Evolutionary conservation across 441 rosid species (phyloP), one percentile per base, ranked within the genome.

Genomic region (Iberis amara): DNA sequence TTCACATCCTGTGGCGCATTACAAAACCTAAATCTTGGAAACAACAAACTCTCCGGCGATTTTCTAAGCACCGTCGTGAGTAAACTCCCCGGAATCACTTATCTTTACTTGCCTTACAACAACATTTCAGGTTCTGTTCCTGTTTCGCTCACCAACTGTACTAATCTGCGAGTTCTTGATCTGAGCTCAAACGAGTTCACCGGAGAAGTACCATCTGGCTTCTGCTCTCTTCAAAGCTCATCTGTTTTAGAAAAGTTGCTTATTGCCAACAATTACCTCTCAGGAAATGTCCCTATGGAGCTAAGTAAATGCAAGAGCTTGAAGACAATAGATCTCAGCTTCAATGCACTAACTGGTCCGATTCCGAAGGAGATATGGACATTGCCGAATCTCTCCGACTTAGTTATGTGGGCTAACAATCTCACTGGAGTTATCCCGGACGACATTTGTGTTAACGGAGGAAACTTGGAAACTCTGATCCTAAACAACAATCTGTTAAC

Each of bases 341-440:
- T 91, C 78, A 90, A 90, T 72, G 80, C 74, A 68, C 68, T 90
- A 14, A 66, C 24, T 0, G 94, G 94, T 23, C 63, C 78, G 4
- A 82, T 90, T 54, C 96, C 97, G 3, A 23, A 31, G 8, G 78
- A 73, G 64, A 61, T 90, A 59, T 87, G 98, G 96, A 52, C 65
- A 18, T 72, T 90, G 61, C 96, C 94, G 4, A 69, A 79, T 45
- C 81, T 90, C 10, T 62, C 74, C 4, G 92, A 86, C 43, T 67
- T 90, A 66, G 89, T 84, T 27, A 80, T 90, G 82, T 85, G 94
- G 98, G 96, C 92, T 11, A 90, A 85, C 68, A 81, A 83, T 70
- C 86, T 85, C 55, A 78, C 76, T 2, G 92, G 96, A 9, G 75
- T 67, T 47, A 90, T 87, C 61, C 97, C 97, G 0, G 80, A 85